These are phyloP conservation scores for Phytophthora tubulina DNA, from an alignment of 352 stramenopile genomes.

Conservation along the genomic window DNA sequence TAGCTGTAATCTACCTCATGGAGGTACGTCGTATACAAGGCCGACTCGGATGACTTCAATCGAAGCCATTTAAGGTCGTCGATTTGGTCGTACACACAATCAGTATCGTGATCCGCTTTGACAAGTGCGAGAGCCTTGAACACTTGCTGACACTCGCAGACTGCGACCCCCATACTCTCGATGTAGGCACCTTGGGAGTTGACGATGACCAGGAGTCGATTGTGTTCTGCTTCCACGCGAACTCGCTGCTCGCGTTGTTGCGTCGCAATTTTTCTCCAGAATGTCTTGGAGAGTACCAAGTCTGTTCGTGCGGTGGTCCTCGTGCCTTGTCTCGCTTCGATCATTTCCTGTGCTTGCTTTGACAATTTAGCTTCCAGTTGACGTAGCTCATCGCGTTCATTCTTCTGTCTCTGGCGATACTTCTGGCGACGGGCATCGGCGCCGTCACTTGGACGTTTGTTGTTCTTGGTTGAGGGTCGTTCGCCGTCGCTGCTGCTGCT, in stretches of 20 bases:
- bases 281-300: constrained; percentile 1
- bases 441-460: not conserved
- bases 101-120: too few relatives aligned
- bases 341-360: not conserved
- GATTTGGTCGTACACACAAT: not conserved
- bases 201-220: not conserved
- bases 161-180: not conserved
- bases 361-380: not conserved
- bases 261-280: not conserved
- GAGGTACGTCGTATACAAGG: constrained; percentile 15
- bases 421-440: not conserved
- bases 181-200: not conserved
- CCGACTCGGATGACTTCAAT: constrained; percentile 5
- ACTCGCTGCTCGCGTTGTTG: not conserved
- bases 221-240: not conserved
- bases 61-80: constrained; percentile 9
- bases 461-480: not conserved
- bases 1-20: constrained; percentile 18
- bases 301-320: not conserved
- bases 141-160: not conserved
- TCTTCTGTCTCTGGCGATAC: not conserved
- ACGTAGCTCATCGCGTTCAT: not conserved
- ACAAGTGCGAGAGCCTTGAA: not conserved
- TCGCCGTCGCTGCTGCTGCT: not conserved
- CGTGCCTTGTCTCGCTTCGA: not conserved